Conservation (phyloP, 225 moss, liverwort and hornwort genomes). For the Asterella californica region DNA sequence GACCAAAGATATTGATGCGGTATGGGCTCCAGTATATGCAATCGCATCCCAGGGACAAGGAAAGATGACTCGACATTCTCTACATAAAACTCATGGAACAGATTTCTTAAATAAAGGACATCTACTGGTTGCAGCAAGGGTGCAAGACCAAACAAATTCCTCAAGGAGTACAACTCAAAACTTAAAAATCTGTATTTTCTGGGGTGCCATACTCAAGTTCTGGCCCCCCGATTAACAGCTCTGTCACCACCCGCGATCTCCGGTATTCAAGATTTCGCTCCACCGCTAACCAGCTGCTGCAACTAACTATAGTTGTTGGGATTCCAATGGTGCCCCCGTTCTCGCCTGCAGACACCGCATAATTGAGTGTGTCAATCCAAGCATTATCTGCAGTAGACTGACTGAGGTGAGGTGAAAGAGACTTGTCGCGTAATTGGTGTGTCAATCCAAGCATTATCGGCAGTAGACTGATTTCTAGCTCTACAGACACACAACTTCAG, state of each 20-base stretch:
- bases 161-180: constrained; percentile 5
- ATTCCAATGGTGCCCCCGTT: constrained; percentile 58
- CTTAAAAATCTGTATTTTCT: constrained; percentile 5
- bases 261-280: background rate
- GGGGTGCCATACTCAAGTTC: constrained; percentile 6
- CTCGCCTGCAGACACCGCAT: constrained; percentile 55
- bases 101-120: background rate
- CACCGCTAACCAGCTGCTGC: constrained; percentile 10
- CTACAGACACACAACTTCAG: too few relatives aligned
- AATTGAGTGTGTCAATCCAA: too few relatives aligned
- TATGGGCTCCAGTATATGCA: constrained; percentile 5
- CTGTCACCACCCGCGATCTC: background rate
- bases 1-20: background rate
- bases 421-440: too few relatives aligned
- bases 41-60: background rate
- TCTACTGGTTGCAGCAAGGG: constrained; percentile 2
- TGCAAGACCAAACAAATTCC: constrained; percentile 10
- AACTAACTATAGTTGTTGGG: constrained; percentile 47
- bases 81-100: constrained; percentile 6
- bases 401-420: background rate
- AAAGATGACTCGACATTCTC: constrained; percentile 12
- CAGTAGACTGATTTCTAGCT: too few relatives aligned
- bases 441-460: too few relatives aligned
- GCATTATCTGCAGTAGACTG: background rate
- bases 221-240: constrained; percentile 3